Evolutionary conservation across 345 rosid species (phyloP), one percentile per base, ranked within the genome.

Genomic region (Eutrema heterophyllum): DNA sequence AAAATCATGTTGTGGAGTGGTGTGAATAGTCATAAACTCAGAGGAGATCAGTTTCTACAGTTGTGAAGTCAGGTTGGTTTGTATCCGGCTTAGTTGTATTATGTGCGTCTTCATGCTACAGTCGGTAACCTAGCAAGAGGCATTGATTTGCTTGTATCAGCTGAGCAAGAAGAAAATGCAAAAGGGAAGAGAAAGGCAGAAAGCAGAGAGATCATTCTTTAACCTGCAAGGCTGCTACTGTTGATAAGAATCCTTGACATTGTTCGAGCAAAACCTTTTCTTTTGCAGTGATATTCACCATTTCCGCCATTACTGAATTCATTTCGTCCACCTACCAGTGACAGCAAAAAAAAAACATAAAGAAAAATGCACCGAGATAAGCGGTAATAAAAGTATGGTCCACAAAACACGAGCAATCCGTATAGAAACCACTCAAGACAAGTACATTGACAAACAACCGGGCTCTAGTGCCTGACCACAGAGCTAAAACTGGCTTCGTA

Each of bases 41-140:
- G 76, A 60, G 85, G 4, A 71, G 80, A 86, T 85, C 84, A 83
- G 84, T 82, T 68, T 84, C 93, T 93, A 81, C 81, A 82, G 78
- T 80, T 26, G 83, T 79, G 86, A 82, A 43, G 88, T 89, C 89
- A 87, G 90, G 84, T 81, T 85, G 78, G 83, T 78, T 16, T 74
- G 67, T 66, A 77, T 72, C 5, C 81, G 82, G 70, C 82, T 86
- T 79, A 84, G 81, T 81, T 93, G 96, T 78, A 89, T 75, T 80
- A 86, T 76, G 72, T 93, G 97, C 39, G 96, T 91, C 80, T 92
- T 88, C 90, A 91, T 76, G 91, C 97, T 93, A 79, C 88, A 84
- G 73, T 85, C 86, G 59, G 86, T 89, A 50, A 89, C 92, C 98
- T 90, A 82, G 53, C 51, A 58, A 70, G 58, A 68, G 3, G 40